Evolutionary conservation across 805 yeast genomes (phyloP), one percentile per base, ranked within the genome.

Genomic region (Kodamaea restingae): DNA sequence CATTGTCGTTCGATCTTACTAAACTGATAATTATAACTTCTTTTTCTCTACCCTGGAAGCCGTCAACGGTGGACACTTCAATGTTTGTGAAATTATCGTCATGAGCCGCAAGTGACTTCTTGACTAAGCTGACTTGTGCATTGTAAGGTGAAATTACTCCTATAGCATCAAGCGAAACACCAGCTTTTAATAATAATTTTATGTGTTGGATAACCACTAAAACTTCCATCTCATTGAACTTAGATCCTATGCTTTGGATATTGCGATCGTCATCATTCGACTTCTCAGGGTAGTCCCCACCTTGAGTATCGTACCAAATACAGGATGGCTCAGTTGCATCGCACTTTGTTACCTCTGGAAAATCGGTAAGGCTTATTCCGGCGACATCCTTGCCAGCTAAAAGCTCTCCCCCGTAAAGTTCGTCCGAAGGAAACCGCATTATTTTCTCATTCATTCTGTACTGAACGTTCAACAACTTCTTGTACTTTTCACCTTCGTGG

Each of bases 41-140:
- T 58, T 91, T 93, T 55, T 91, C 98, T 45, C 97, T 69, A 1
- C 98, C 98, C 65, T 91, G 98, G 53, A 91, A 93, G 1, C 97
- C 97, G 63, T 91, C 98, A 4, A 91, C 91, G 0, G 97, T 87
- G 4, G 95, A 78, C 0, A 90, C 76, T 54, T 91, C 98, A 4
- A 91, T 64, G 8, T 31, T 18, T 2, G 45, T 54, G 0, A 74
- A 70, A 10, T 24, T 32, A 7, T 25, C 36, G 35, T 62, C 64
- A 10, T 30, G 21, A 7, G 48, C 45, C 22, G 67, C 64, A 1
- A 84, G 46, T 8, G 67, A 39, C 30, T 62, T 67, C 45, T 79
- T 78, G 21, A 91, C 48, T 10, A 75, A 52, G 0, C 81, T 58
- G 0, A 88, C 95, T 55, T 91, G 98, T 0, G 95, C 95, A 52